Evolutionary conservation across 345 rosid species (phyloP), one percentile per base, ranked within the genome.

Genomic region (Firmiana major): DNA sequence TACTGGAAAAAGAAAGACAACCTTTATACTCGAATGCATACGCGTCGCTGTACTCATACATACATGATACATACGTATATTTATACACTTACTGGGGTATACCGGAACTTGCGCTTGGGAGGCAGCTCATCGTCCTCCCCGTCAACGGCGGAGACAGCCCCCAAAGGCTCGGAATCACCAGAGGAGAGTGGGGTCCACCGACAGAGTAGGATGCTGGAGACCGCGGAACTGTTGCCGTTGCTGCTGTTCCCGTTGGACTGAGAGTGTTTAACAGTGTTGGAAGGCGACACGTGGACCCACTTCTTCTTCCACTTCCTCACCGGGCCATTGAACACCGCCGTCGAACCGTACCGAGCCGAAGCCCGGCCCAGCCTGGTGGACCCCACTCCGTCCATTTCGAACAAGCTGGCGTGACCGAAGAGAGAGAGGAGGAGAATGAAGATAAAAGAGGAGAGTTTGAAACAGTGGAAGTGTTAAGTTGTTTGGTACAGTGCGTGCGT

Each of bases 241-340:
- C 3, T 31, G 34, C 3, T 31, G 34, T 3, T 31, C 34, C 34
- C 34, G 64, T 9, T 21, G 9, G 89, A 83, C 71, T 84, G 90
- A 65, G 84, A 79, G 71, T 80, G 85, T 34, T 75, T 84, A 77
- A 76, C 84, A 48, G 86, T 73, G 60, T 86, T 51, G 17, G 88
- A 80, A 3, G 87, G 80, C 4, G 92, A 79, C 71, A 96, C 93
- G 83, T 94, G 97, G 82, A 96, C 97, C 99, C 99, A 96, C 86
- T 87, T 92, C 90, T 90, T 92, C 93, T 88, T 96, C 99, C 99
- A 93, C 87, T 87, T 92, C 84, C 98, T 87, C 21, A 96, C 99
- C 12, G 94, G 97, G 13, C 99, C 97, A 78, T 84, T 96, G 79
- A 96, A 91, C 64, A 92, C 94, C 28, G 91, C 90, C 74, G 91